A percentile compares a stretch with the other conserved stretches of the same genome.
phyloP scores from a whole-genome alignment of 106 monocot species.

The Platanthera guangdongensis region DNA sequence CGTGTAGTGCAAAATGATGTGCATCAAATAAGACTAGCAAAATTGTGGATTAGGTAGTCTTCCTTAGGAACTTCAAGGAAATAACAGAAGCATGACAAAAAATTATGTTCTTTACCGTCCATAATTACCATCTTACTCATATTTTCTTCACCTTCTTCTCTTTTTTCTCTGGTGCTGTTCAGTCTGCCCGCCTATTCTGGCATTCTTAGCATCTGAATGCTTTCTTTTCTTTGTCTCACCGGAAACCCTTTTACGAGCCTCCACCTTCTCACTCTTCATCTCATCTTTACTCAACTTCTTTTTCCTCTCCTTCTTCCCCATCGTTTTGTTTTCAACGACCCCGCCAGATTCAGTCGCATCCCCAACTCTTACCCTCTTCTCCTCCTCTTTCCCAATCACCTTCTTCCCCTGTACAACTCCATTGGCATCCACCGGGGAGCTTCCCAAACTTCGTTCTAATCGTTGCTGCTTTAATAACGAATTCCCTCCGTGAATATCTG shows the following conservation, averaged over 20 bases:
- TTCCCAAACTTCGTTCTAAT: background rate
- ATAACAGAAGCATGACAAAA: background rate
- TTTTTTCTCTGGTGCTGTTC: background rate
- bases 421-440: background rate
- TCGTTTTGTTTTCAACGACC: background rate
- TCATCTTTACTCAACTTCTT: background rate
- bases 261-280: background rate
- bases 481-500: background rate
- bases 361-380: background rate
- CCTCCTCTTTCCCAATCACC: slow-evolving; percentile 6
- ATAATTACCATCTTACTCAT: background rate
- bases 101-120: background rate
- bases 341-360: background rate
- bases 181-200: background rate
- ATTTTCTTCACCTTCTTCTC: background rate
- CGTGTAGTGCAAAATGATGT: too few species aligned
- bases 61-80: too few species aligned
- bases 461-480: background rate
- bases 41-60: too few species aligned
- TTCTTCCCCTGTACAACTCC: background rate
- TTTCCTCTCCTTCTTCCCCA: background rate
- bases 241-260: background rate
- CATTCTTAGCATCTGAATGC: background rate
- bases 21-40: too few species aligned
- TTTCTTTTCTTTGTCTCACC: background rate